Percentiles rank a stretch among this genome's conserved stretches.
These are phyloP conservation scores for Astragalus glycyphyllos DNA, from an alignment of 306 rosid genomes.

Conservation along the genomic window DNA sequence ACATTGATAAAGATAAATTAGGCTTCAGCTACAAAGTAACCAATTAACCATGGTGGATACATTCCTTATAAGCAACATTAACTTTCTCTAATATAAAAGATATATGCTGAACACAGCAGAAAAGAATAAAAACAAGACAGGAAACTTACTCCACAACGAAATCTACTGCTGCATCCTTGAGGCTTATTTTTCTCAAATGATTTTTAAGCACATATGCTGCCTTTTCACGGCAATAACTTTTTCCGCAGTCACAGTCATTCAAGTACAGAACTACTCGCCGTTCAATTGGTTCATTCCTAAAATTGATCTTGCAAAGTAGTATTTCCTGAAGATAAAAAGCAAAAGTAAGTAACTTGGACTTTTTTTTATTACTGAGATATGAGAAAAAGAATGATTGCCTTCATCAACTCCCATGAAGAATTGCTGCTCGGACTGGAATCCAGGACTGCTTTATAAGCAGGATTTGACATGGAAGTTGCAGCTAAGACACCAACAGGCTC, in stretches of 20 bases:
- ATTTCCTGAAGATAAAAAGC: constrained; percentile 69
- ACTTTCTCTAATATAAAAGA: neutral
- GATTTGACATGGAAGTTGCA: constrained; percentile 96
- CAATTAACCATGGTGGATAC: neutral
- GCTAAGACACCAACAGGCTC: constrained; percentile 99
- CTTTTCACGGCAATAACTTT: constrained; percentile 70
- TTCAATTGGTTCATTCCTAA: constrained; percentile 76
- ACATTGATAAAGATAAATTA: neutral
- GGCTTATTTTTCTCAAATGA: constrained; percentile 79
- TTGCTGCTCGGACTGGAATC: constrained; percentile 92
- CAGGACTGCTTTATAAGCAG: constrained; percentile 97
- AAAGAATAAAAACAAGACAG: constrained; percentile 3
- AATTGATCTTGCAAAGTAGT: constrained; percentile 78
- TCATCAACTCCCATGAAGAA: constrained; percentile 98
- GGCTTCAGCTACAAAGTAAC: neutral
- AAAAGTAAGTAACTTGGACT: constrained; percentile 1
- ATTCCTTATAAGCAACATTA: neutral
- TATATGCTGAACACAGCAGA: constrained; percentile 13
- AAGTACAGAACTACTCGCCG: constrained; percentile 80
- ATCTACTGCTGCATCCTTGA: constrained; percentile 79
- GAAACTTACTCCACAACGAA: constrained; percentile 83
- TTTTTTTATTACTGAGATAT: neutral
- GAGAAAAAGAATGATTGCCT: constrained; percentile 55
- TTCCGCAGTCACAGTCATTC: constrained; percentile 82
- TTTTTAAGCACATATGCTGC: constrained; percentile 85